Percentiles rank a stretch among this genome's conserved stretches.
Evolutionary conservation across 768 basidiomycete genomes (phyloP).

Genomic region (Pulveroboletus sp.): DNA sequence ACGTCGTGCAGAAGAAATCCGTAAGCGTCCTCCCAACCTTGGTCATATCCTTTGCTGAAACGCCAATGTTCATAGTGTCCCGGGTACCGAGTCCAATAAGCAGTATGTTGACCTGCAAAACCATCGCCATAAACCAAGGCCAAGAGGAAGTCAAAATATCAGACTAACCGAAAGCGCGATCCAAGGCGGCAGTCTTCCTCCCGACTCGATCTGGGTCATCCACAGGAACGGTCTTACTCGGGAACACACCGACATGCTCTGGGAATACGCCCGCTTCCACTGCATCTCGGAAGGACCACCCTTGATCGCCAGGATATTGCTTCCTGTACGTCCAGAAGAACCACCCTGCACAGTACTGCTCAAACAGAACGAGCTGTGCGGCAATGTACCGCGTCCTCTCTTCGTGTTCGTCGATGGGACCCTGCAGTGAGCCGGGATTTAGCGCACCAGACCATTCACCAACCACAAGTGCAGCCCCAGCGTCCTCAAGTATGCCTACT

Average conservation of each 20-base stretch:
- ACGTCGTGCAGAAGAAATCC: conserved; percentile 41
- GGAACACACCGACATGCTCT: conserved; percentile 39
- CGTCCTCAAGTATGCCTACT: conserved; percentile 30
- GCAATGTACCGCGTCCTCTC: conserved; percentile 47
- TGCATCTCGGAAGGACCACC: conserved; percentile 72
- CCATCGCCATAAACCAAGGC: conserved; percentile 12
- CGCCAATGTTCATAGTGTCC: conserved; percentile 64
- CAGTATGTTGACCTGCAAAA: conserved; percentile 33
- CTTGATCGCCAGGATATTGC: conserved; percentile 55
- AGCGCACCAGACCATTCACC: conserved; percentile 80
- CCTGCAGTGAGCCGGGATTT: conserved; percentile 57
- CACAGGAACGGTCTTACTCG: conserved; percentile 17
- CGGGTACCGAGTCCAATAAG: conserved; percentile 44
- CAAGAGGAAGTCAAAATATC: conserved; percentile 9
- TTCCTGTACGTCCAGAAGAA: conserved; percentile 89
- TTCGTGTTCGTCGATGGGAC: conserved; percentile 37
- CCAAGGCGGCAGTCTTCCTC: conserved; percentile 29
- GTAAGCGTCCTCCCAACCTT: conserved; percentile 72
- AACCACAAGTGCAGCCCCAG: conserved; percentile 54
- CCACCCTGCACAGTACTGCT: conserved; percentile 61
- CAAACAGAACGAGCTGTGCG: conserved; percentile 65
- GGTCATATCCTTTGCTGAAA: conserved; percentile 58
- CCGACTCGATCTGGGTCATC: conserved; percentile 17
- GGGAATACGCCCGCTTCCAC: conserved; percentile 61
- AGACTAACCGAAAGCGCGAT: conserved; percentile 32